Percentiles rank a stretch among this genome's conserved stretches.
phyloP scores from a whole-genome alignment of 768 basidiomycete genomes.

The Tylopilus cervinicoccineus region DNA sequence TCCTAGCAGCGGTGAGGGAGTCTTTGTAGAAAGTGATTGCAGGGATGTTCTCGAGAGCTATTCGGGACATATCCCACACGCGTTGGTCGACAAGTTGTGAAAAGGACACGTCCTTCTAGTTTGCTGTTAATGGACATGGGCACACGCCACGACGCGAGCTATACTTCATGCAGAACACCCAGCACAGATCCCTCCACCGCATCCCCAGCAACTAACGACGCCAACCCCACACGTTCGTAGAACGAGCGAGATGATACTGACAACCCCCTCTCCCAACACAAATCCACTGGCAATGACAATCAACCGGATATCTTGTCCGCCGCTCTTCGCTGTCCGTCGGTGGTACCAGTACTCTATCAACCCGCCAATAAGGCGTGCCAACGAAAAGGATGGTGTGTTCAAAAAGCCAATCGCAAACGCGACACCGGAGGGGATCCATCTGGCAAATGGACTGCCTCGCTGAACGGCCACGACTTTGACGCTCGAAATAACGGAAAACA shows the following conservation, averaged over 20 bases:
- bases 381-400: constrained; percentile 92
- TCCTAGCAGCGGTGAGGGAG: constrained; percentile 57
- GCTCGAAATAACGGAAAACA: constrained; percentile 67
- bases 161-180: constrained; percentile 49
- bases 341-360: constrained; percentile 71
- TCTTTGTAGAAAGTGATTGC: constrained; percentile 78
- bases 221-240: constrained; percentile 73
- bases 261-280: constrained; percentile 90
- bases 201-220: constrained; percentile 83
- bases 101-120: background rate
- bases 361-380: constrained; percentile 89
- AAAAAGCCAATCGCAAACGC: constrained; percentile 96
- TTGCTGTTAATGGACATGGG: constrained; percentile 10
- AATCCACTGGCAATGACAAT: constrained; percentile 94
- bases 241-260: constrained; percentile 75
- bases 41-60: constrained; percentile 67
- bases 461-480: constrained; percentile 58
- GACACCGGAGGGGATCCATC: constrained; percentile 87
- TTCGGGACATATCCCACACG: constrained; percentile 51
- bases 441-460: constrained; percentile 50
- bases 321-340: constrained; percentile 43
- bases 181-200: constrained; percentile 68
- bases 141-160: constrained; percentile 1
- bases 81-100: background rate
- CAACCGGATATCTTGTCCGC: constrained; percentile 61